Base-by-base conservation (phyloP, 23 red algal genomes). In the Chondrus crispus region DNA sequence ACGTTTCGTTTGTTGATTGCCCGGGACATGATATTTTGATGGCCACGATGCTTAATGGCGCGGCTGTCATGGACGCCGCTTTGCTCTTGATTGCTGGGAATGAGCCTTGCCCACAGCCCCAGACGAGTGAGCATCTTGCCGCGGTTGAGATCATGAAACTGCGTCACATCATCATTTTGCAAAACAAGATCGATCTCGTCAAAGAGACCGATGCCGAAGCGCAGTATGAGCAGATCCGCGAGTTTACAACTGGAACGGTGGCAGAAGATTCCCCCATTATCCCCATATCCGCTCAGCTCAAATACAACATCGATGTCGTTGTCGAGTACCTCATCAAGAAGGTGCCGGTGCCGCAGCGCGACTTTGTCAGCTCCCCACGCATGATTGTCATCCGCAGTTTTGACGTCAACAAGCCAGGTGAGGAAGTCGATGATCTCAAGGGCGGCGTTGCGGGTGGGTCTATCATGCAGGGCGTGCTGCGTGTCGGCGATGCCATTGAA, bases 171-270 rank as follows among this genome's bases (percentile, higher is more conserved):
- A 99, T 99, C 77, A 95, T 99, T 84, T 73, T 95, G 45, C 97
- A 99, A 46, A 99, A 99, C 80, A 99, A 99, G 91, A 99, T 99
- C 46, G 97, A 99, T 85, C 88, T 99, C 74, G 97, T 99, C n/a
- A 90, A 91, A 42, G 97, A 94, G 46, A 66, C 85, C 26, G 88
- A 88, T 33, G 97, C 97, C 2, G 90, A 94, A 74, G 84, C 94
- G 28, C 97, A 99, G 38, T 95, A 94, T 30, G 89, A 94, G 70
- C 90, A 99, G 91, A 99, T 99, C 49, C 94, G 85, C 50, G 89
- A 94, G 30, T 99, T 99, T 40, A 88, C 95, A 48, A 64, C 81
- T 51, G 94, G 91, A 11, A 99, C 97, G 3, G 91, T 96, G 33
- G 97, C 97, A 10, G 93, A 94, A 39, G 88, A 76, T 7, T 89